Conservation (phyloP, 2,329 filamentous ascomycete species). For the Colletotrichum chlorophyti region DNA sequence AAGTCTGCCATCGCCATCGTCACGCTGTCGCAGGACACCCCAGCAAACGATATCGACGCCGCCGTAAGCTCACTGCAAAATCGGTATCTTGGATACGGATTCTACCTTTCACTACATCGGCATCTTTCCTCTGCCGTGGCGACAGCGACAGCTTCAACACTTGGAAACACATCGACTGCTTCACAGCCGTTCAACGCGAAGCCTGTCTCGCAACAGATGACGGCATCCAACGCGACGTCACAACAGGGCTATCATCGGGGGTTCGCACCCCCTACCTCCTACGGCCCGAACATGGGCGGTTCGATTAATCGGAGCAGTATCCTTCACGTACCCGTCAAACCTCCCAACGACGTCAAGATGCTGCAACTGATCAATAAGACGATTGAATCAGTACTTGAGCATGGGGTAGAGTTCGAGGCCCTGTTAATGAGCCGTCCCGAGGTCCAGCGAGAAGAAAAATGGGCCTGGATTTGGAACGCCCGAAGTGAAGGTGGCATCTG, state of each 20-base stretch:
- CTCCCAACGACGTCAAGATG: conserved; percentile 79
- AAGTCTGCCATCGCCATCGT: conserved; percentile 81
- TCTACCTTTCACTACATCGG: conserved; percentile 79
- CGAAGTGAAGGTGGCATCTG: conserved; percentile 81
- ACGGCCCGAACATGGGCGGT: conserved; percentile 52
- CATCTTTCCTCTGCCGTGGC: conserved; percentile 80
- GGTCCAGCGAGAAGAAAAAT: conserved; percentile 86
- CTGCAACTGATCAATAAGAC: conserved; percentile 88
- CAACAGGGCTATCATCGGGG: conserved; percentile 59
- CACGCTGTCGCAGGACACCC: conserved; percentile 79
- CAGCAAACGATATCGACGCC: conserved; percentile 82
- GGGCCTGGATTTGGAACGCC: conserved; percentile 93
- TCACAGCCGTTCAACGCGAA: conserved; percentile 82
- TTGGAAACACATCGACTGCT: conserved; percentile 52
- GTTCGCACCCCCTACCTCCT: conserved; percentile 81
- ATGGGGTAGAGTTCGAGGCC: conserved; percentile 89
- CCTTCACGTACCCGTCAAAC: conserved; percentile 74
- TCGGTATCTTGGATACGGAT: conserved; percentile 84
- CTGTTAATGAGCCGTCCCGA: conserved; percentile 86
- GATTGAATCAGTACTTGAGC: conserved; percentile 78
- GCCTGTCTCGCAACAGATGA: conserved; percentile 55
- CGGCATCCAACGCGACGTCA: conserved; percentile 43
- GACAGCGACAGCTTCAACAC: conserved; percentile 46
- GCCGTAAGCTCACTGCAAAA: conserved; percentile 82
- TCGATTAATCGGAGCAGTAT: conserved; percentile 52